phyloP scores from a whole-genome alignment of 495 filamentous ascomycete genomes.

The Penicillium simplicissimum region DNA sequence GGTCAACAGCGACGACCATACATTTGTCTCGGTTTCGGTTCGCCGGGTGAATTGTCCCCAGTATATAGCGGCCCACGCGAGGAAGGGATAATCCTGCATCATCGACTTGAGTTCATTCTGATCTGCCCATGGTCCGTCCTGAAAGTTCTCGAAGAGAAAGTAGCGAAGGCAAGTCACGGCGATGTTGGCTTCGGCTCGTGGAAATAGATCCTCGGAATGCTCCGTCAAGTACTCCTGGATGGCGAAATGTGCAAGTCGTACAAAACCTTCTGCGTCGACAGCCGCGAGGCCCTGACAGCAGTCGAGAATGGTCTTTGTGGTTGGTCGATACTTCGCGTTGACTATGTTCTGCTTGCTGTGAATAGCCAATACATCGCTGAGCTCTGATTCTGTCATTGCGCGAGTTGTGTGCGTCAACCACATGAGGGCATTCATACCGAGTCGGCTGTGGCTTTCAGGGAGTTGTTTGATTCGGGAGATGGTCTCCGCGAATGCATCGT shows the following conservation, averaged over 20 bases:
- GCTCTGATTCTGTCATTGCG: not conserved
- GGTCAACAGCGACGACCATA: not conserved
- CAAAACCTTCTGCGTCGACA: not conserved
- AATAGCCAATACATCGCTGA: not conserved
- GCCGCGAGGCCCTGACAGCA: not conserved
- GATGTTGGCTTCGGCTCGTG: not conserved
- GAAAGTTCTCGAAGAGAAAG: not conserved
- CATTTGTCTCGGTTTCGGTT: not conserved
- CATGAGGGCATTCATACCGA: not conserved
- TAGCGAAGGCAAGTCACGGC: constrained; percentile 1
- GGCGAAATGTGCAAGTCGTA: not conserved
- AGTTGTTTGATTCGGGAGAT: not conserved
- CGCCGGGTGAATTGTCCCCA: not conserved
- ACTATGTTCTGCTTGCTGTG: not conserved
- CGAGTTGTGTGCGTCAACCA: not conserved
- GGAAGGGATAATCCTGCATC: not conserved
- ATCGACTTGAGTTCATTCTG: not conserved
- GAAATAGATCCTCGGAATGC: not conserved
- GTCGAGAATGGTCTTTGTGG: constrained; percentile 1
- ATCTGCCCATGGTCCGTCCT: not conserved
- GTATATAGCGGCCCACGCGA: not conserved
- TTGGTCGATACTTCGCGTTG: not conserved
- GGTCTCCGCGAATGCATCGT: constrained; percentile 1
- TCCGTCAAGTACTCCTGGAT: constrained; percentile 1
- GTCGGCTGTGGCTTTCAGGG: not conserved